Conservation (phyloP, 257 asterid genomes). For the Buddleja alternifolia region DNA sequence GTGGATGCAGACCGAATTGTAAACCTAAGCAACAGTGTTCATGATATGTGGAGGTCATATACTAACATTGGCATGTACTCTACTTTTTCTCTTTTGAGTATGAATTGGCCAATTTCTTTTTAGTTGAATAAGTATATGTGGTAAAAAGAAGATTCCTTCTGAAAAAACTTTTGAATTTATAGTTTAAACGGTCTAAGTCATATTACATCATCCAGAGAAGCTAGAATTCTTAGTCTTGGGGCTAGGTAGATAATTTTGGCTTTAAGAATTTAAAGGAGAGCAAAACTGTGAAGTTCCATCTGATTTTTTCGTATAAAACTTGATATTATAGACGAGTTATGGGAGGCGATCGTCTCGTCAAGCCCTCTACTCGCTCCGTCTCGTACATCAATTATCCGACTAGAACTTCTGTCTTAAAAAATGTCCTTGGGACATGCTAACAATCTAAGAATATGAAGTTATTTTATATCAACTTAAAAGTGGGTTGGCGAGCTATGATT, state of each 20-base stretch:
- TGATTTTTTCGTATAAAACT: too few relatives aligned
- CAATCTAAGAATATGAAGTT: too few relatives aligned
- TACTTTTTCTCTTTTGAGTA: constrained; percentile 4
- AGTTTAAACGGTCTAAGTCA: neutral
- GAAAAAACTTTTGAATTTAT: constrained; percentile 5
- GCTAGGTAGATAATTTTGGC: too few relatives aligned
- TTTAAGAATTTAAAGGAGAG: too few relatives aligned
- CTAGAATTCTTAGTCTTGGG: too few relatives aligned
- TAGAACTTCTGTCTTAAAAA: neutral
- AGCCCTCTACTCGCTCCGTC: too few relatives aligned
- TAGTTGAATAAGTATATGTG: neutral
- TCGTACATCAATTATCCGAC: neutral
- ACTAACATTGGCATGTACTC: constrained; percentile 17
- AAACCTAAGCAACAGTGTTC: constrained; percentile 90
- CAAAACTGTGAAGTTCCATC: too few relatives aligned
- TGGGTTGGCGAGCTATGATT: neutral
- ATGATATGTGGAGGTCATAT: constrained; percentile 90
- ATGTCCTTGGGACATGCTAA: neutral
- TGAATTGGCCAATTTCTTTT: neutral
- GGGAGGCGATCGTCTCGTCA: too few relatives aligned
- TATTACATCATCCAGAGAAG: too few relatives aligned
- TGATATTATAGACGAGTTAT: too few relatives aligned
- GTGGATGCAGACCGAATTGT: constrained; percentile 91
- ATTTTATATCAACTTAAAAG: neutral
- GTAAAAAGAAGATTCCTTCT: neutral